Evolutionary conservation across 179 eudicot genomes (phyloP).

Genomic region (Spinacia oleracea): DNA sequence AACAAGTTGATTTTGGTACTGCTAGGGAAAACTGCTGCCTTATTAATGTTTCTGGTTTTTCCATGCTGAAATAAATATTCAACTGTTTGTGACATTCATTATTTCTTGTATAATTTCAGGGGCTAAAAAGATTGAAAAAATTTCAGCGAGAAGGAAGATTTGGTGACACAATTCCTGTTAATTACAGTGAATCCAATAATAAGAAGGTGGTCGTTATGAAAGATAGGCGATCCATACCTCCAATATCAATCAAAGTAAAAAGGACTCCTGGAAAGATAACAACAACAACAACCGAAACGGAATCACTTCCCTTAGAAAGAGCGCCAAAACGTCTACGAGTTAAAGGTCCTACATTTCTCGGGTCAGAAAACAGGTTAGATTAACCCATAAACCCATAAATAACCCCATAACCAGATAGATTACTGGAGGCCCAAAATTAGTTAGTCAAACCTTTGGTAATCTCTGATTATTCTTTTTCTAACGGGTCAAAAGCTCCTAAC

Average conservation of each 20-base stretch:
- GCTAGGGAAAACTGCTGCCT: too few relatives aligned
- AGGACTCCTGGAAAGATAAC: slow-evolving; percentile 28
- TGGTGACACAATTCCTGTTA: slow-evolving; percentile 33
- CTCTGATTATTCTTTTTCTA: slow-evolving; percentile 29
- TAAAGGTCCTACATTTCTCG: slow-evolving; percentile 57
- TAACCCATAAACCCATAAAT: slow-evolving; percentile 16
- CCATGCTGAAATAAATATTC: background rate
- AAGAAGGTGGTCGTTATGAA: slow-evolving; percentile 25
- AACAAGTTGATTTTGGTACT: too few relatives aligned
- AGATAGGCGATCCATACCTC: slow-evolving; percentile 35
- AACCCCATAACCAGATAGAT: slow-evolving; percentile 15
- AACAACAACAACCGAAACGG: too few relatives aligned
- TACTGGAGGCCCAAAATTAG: slow-evolving; percentile 3
- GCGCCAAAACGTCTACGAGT: slow-evolving; percentile 70
- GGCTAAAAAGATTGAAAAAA: slow-evolving; percentile 68
- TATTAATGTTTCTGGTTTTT: background rate
- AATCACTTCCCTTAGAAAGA: slow-evolving; percentile 38
- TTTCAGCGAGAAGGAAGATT: slow-evolving; percentile 38
- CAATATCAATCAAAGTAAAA: slow-evolving; percentile 56
- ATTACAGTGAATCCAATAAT: slow-evolving; percentile 23
- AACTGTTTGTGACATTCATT: background rate
- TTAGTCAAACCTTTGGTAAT: slow-evolving; percentile 27
- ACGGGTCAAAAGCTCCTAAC: slow-evolving; percentile 59
- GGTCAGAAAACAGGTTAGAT: slow-evolving; percentile 38
- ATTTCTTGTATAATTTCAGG: slow-evolving; percentile 45